Evolutionary conservation across 2,329 filamentous ascomycete genomes (phyloP), one percentile per base, ranked within the genome.

Genomic region (Septoria linicola): DNA sequence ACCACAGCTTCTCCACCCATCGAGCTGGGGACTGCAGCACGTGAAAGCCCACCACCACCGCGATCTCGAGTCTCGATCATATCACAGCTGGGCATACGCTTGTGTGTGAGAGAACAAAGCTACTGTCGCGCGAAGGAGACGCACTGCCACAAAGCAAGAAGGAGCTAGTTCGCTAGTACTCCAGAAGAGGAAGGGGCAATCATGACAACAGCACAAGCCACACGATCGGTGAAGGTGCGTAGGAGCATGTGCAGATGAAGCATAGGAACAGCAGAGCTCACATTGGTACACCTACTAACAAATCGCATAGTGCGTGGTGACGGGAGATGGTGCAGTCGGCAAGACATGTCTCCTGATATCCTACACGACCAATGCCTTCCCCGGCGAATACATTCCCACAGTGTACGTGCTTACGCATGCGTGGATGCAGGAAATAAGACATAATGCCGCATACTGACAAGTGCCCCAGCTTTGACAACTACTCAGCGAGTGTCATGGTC

Each of bases 321-420:
- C 93, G 59, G 93, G 93, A 77, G 93, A 99, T 74, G 93, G 93
- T 88, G 93, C 93, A 71, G 93, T 99, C 66, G 93, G 93, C 75
- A 99, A 99, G 92, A 99, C 93, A 80, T 99, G 93, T 79, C 85
- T 99, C 54, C 85, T 99, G 66, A 99, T 99, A 72, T 97, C 92
- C 46, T 99, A 99, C 78, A 97, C 93, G 59, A 99, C 93, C 59
- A 99, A 97, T 78, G 93, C 93, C 61, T 99, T 99, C 73, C 93
- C 93, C n/a, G 93, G 93, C 73, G 93, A 99, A 80, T 99, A 99
- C 75, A 97, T 99, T 65, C 93, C 93, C 62, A 99, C 93, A 66
- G 93, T 99, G 88, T 93, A 76, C 30, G 51, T 14, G n/a, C n/a
- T 17, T 3, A 20, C 73, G 86, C 35, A 7, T n/a, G 21, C 17